Conservation (phyloP, 371 early-diverging fungal genomes). For the Rhizomucor pusillus region DNA sequence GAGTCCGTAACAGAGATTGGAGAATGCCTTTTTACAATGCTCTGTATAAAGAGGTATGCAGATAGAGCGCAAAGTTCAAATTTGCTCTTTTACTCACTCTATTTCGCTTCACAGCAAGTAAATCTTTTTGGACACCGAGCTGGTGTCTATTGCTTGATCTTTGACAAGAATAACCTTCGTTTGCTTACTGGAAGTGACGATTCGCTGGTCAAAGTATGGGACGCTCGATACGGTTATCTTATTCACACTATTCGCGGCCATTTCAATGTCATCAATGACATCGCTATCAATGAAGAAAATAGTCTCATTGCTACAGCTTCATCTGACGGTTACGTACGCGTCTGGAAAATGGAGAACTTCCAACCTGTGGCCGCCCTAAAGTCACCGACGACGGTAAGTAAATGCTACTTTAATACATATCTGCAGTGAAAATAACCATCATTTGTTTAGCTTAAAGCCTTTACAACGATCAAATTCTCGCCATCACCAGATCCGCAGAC, state of each 20-base stretch:
- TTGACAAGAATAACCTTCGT: constrained; percentile 72
- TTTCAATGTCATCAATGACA: constrained; percentile 74
- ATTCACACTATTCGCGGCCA: constrained; percentile 85
- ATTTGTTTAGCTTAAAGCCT: constrained; percentile 48
- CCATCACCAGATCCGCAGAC: constrained; percentile 75
- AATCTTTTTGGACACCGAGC: constrained; percentile 75
- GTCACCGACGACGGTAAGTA: constrained; percentile 36
- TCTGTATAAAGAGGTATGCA: constrained; percentile 37
- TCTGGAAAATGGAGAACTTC: constrained; percentile 79
- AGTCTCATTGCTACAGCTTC: constrained; percentile 85
- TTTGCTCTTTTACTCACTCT: constrained; percentile 15
- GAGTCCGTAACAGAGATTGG: no score
- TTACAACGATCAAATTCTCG: constrained; percentile 80
- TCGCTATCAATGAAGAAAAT: constrained; percentile 79
- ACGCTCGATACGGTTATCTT: constrained; percentile 76
- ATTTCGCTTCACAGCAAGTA: constrained; percentile 48
- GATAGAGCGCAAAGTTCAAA: constrained; percentile 5
- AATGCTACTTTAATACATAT: background rate
- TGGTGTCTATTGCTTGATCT: constrained; percentile 71
- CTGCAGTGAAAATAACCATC: constrained; percentile 2
- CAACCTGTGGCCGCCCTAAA: constrained; percentile 66
- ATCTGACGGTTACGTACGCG: constrained; percentile 73
- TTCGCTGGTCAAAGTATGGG: constrained; percentile 85
- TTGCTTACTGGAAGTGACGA: constrained; percentile 88
- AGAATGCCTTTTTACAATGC: constrained; percentile 5